Evolutionary conservation across 2,329 filamentous ascomycete species (phyloP).

Genomic region (Arthroderma uncinatum): DNA sequence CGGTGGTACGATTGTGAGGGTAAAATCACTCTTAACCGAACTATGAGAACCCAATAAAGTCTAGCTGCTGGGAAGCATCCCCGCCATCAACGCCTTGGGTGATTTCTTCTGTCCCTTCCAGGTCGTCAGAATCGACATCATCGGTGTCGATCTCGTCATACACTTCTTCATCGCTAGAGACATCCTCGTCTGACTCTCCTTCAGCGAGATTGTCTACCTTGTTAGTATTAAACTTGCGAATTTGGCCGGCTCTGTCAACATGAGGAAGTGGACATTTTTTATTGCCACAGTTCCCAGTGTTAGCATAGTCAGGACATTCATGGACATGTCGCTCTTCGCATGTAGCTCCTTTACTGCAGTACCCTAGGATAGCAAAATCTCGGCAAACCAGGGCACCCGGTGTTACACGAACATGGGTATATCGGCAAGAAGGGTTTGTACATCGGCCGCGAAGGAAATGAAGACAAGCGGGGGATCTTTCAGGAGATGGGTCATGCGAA

Average conservation of each 20-base stretch:
- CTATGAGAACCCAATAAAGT: slow-evolving; percentile 38
- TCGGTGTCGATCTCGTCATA: slow-evolving; percentile 56
- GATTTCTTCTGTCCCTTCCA: slow-evolving; percentile 33
- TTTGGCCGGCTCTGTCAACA: slow-evolving; percentile 74
- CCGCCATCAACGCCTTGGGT: slow-evolving; percentile 30
- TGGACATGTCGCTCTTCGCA: slow-evolving; percentile 78
- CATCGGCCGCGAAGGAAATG: slow-evolving; percentile 87
- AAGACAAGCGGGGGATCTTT: slow-evolving; percentile 78
- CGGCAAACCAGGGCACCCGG: slow-evolving; percentile 70
- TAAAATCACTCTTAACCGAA: neutral
- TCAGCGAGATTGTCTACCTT: slow-evolving; percentile 23
- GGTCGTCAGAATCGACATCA: slow-evolving; percentile 63
- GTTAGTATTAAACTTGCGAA: slow-evolving; percentile 47
- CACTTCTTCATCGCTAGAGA: slow-evolving; percentile 67
- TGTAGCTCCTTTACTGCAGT: slow-evolving; percentile 67
- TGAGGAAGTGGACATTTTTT: slow-evolving; percentile 77
- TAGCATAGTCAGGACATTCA: slow-evolving; percentile 93
- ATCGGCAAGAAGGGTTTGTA: slow-evolving; percentile 73
- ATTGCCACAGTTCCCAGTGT: slow-evolving; percentile 70
- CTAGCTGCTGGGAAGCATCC: slow-evolving; percentile 43
- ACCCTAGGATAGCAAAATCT: slow-evolving; percentile 74
- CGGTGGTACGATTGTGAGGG: neutral
- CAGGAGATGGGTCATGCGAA: slow-evolving; percentile 71
- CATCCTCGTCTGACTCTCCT: slow-evolving; percentile 47
- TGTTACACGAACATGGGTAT: slow-evolving; percentile 71